Evolutionary conservation across 208 protist species (phyloP).

Genomic region (Lotmaria passim): DNA sequence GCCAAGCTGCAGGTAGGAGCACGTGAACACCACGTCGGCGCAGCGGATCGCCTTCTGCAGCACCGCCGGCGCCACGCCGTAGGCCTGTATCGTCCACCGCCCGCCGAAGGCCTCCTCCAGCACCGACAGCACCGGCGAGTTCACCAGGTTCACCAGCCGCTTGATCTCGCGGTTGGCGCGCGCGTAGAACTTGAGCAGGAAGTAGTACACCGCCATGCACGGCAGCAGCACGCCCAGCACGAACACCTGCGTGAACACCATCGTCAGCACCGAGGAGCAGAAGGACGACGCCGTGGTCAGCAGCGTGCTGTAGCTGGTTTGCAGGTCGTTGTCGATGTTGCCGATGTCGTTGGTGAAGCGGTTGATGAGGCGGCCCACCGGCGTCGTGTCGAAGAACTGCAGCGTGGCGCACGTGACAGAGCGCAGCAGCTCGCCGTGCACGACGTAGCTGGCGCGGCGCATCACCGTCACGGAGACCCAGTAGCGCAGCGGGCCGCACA

Average conservation of each 20-base stretch:
- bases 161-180: conserved; percentile 78
- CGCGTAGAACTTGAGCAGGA: conserved; percentile 69
- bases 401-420: conserved; percentile 57
- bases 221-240: conserved; percentile 54
- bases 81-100: conserved; percentile 78
- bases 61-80: conserved; percentile 75
- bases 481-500: conserved; percentile 39
- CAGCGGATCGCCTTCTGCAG: conserved; percentile 39
- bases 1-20: conserved; percentile 42
- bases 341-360: conserved; percentile 93
- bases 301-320: conserved; percentile 15
- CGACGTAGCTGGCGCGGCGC: conserved; percentile 26
- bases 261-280: conserved; percentile 41
- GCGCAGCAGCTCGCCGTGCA: conserved; percentile 56
- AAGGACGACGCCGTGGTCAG: conserved; percentile 27
- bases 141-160: no score
- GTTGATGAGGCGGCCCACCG: conserved; percentile 94
- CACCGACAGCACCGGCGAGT: conserved; percentile 87
- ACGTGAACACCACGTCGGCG: conserved; percentile 52
- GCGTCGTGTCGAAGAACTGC: conserved; percentile 94
- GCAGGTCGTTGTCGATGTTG: conserved; percentile 70
- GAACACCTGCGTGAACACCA: conserved; percentile 47
- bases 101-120: conserved; percentile 78
- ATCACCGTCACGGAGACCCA: conserved; percentile 22
- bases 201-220: conserved; percentile 61